These are phyloP conservation scores for Zygotorulaspora sp. DNA, from an alignment of 805 yeast genomes.

Conservation along the genomic window DNA sequence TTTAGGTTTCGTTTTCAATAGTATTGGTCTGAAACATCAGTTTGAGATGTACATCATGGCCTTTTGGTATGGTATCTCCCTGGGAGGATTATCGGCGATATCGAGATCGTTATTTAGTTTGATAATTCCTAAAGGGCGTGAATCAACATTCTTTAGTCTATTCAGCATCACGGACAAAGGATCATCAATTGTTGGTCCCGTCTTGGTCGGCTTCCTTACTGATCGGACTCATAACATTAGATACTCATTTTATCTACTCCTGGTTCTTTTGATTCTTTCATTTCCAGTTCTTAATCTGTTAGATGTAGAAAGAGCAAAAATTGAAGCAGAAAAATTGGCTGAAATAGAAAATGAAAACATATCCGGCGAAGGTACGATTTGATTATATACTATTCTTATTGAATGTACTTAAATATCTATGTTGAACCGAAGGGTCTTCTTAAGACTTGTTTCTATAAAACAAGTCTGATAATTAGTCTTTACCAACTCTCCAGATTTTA, in stretches of 20 bases:
- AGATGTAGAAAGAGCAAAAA: slow-evolving; percentile 58
- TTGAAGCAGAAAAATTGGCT: slow-evolving; percentile 45
- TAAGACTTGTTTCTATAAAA: no score
- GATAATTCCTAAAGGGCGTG: slow-evolving; percentile 70
- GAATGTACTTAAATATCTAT: no score
- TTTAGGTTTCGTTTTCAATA: slow-evolving; percentile 53
- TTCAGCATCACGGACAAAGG: slow-evolving; percentile 80
- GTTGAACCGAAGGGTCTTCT: no score
- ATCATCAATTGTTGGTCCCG: slow-evolving; percentile 69
- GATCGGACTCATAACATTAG: slow-evolving; percentile 71
- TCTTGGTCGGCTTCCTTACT: slow-evolving; percentile 64
- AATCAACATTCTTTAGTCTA: slow-evolving; percentile 68
- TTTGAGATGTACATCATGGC: slow-evolving; percentile 67
- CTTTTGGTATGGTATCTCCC: slow-evolving; percentile 67
- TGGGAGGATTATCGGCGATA: slow-evolving; percentile 69
- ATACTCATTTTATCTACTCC: slow-evolving; percentile 62
- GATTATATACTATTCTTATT: no score
- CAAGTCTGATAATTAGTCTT: no score
- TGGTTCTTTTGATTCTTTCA: slow-evolving; percentile 48
- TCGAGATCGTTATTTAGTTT: slow-evolving; percentile 64
- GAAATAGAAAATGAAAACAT: slow-evolving; percentile 11
- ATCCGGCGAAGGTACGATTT: no score
- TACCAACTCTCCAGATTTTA: slow-evolving; percentile 57
- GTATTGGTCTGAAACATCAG: slow-evolving; percentile 56
- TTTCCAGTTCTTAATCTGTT: slow-evolving; percentile 52